Conservation (phyloP, 257 asterid species). For the Solanum piurae region DNA sequence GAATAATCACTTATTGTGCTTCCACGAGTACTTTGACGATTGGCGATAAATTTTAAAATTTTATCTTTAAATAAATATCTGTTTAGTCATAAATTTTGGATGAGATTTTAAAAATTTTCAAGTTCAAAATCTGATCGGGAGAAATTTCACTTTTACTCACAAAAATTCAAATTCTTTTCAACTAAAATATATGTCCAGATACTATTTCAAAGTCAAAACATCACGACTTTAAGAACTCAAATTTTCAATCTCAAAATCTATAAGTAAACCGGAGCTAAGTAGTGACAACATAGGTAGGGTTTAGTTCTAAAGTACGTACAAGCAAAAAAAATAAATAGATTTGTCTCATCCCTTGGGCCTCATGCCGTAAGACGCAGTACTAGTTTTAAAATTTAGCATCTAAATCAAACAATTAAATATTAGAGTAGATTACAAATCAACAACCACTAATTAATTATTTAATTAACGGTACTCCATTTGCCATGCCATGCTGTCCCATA, state of each 20-base stretch:
- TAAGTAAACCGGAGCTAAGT: background rate
- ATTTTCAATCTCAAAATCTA: background rate
- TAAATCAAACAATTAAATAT: background rate
- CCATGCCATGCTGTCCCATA: background rate
- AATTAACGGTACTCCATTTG: background rate
- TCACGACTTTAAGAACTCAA: background rate
- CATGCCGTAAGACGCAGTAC: background rate
- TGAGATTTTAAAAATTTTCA: too few relatives aligned
- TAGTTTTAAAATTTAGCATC: background rate
- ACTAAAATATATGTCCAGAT: too few relatives aligned
- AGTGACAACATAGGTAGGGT: background rate
- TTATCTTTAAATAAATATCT: too few relatives aligned
- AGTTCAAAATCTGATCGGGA: background rate
- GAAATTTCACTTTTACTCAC: background rate
- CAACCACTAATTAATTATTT: background rate
- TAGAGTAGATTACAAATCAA: background rate
- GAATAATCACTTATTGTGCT: background rate
- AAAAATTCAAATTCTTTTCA: too few relatives aligned
- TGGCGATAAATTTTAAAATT: accelerated
- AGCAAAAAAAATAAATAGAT: background rate
- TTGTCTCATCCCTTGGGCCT: background rate
- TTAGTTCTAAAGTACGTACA: background rate
- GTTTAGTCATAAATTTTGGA: too few relatives aligned
- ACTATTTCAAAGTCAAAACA: too few relatives aligned
- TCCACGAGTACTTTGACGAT: background rate